Base-by-base conservation (phyloP, 495 filamentous ascomycete species). In the Viridothelium virens region DNA sequence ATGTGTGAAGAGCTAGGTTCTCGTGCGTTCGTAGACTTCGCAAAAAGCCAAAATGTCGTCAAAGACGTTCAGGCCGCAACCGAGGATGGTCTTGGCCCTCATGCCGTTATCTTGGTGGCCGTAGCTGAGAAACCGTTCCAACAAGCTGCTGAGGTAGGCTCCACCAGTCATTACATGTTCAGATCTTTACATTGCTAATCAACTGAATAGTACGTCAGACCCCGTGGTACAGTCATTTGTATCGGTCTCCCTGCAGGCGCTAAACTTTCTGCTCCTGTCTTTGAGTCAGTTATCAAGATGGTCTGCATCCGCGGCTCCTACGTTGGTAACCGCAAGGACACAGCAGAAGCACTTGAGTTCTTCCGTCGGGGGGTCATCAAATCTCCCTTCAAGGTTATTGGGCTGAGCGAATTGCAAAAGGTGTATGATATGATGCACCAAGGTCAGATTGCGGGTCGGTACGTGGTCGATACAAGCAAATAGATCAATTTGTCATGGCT, bases 271-370 rank as follows among this genome's bases (percentile, higher is more conserved):
- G 92, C 92, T 2, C 88, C 90, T 9, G 91, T 96, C 34, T 94
- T 96, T 74, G 84, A 89, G 69, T 89, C 88, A 2, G 92, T 97
- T 36, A 82, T 92, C 69, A 83, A 83, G 72, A 96, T 96, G 91
- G 88, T 96, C 77, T 88, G 78, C 69, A 96, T 97, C 83, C 91
- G 90, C 81, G 92, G 92, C 53, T 89, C 85, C 69, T 96, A 96
- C 73, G 92, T 96, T 67, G 92, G 92, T 50, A 96, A 93, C 76
- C 84, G 90, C 56, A 85, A 89, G 74, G 93, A 97, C 72, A 88
- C 83, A 0, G 80, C 84, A 14, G 92, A 97, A 76, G 92, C 92
- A 7, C 77, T 96, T 56, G 92, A 96, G 70, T 96, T 96, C 82
- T 96, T 86, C 79, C 75, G 83, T 38, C 81, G 90, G 16, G 92